These are phyloP conservation scores for Trichoderma gamsii DNA, from an alignment of 495 filamentous ascomycete genomes.

Conservation along the genomic window DNA sequence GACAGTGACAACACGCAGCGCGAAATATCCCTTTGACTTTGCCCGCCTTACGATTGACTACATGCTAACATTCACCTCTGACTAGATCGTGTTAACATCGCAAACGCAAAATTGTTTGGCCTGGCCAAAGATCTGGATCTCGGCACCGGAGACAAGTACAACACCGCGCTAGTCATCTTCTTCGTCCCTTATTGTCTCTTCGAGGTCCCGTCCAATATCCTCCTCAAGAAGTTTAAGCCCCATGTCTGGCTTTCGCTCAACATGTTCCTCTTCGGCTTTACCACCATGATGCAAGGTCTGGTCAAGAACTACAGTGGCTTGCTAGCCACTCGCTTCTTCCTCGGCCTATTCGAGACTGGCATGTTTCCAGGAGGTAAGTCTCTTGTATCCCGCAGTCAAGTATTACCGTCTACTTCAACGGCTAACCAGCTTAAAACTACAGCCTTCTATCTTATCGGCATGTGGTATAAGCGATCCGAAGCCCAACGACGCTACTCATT, in stretches of 20 bases:
- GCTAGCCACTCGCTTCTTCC: constrained; percentile 76
- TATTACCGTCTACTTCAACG: neutral
- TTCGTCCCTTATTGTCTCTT: constrained; percentile 87
- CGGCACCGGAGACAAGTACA: constrained; percentile 53
- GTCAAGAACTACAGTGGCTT: constrained; percentile 73
- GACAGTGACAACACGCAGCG: neutral
- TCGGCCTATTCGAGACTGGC: constrained; percentile 82
- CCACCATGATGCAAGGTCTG: constrained; percentile 72
- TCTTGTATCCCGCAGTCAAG: too few species aligned
- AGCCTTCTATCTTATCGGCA: constrained; percentile 35
- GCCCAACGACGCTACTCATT: constrained; percentile 84
- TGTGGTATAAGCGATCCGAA: constrained; percentile 86
- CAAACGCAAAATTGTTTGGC: constrained; percentile 58
- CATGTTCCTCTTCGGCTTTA: constrained; percentile 78
- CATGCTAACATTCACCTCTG: neutral
- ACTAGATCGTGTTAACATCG: constrained; percentile 65
- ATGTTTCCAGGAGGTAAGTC: constrained; percentile 68
- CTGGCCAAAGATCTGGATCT: constrained; percentile 61
- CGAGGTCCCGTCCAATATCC: constrained; percentile 84
- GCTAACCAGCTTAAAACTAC: neutral
- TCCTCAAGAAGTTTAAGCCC: constrained; percentile 75
- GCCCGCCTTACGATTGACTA: neutral
- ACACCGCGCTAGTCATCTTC: constrained; percentile 78
- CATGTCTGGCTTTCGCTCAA: constrained; percentile 75
- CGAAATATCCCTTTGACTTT: neutral